phyloP scores from a whole-genome alignment of 495 filamentous ascomycete species.

The Terfezia boudieri region DNA sequence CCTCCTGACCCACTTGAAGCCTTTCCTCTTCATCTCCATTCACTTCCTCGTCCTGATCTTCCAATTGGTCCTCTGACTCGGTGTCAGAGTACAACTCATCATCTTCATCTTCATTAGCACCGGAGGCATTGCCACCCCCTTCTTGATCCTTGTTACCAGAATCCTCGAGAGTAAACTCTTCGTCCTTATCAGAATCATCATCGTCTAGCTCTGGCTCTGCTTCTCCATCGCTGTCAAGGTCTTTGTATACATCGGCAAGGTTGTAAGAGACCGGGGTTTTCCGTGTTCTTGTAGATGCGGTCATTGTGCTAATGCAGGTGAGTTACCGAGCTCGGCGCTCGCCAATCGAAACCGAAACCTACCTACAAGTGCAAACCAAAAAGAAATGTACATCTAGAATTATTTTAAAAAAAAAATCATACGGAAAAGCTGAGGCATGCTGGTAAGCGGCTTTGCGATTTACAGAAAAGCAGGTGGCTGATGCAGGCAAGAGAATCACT shows the following conservation, averaged over 20 bases:
- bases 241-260: constrained; percentile 12
- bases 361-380: too few relatives aligned
- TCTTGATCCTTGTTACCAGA: constrained; percentile 1
- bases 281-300: background rate
- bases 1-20: background rate
- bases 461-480: too few relatives aligned
- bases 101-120: background rate
- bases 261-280: constrained; percentile 12
- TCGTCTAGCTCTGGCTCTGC: background rate
- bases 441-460: too few relatives aligned
- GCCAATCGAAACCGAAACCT: too few relatives aligned
- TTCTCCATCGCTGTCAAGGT: constrained; percentile 8
- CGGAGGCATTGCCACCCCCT: background rate
- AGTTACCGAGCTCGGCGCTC: too few relatives aligned
- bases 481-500: too few relatives aligned
- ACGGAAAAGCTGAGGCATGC: too few relatives aligned
- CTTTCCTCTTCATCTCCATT: background rate
- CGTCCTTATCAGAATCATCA: constrained; percentile 4
- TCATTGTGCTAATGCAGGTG: background rate
- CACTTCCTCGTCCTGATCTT: background rate
- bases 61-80: background rate
- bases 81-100: background rate
- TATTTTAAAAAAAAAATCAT: too few relatives aligned
- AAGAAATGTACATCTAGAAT: too few relatives aligned
- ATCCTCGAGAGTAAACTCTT: constrained; percentile 4